Base-by-base conservation (phyloP, 164 flowering plant genomes). In the Magnolia officinalis region DNA sequence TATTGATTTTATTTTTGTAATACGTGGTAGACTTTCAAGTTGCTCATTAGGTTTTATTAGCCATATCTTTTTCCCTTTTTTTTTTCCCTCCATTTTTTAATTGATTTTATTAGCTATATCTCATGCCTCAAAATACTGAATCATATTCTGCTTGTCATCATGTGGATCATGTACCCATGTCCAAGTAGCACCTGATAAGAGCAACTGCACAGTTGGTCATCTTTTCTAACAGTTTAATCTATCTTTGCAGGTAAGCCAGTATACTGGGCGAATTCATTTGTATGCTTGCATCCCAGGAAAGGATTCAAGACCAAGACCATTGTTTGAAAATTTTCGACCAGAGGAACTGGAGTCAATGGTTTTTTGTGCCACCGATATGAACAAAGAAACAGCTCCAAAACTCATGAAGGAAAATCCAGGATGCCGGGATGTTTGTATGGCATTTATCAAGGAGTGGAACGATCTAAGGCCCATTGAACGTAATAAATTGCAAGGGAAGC, bases 231-330 rank as follows among this genome's bases (percentile, higher is more conserved):
- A 3, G 61, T 55, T 72, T 52, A 24, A 23, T 72, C 73, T 71
- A 58, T 58, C 51, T 63, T 76, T 81, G 72, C 84, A 96, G 99
- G 91, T 96, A 77, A 96, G 99, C 82, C 88, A 87, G 70, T 87
- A 89, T 77, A 96, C 97, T 21, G 96, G 92, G 74, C 86, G 99
- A 77, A 80, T 96, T 75, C 99, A 96, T 85, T 78, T 96, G 77
- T 92, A 92, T 80, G 79, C 90, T 71, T 96, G 95, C 83, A 82
- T 79, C 72, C 79, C 83, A 20, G 97, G 90, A 74, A 80, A 72
- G 74, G 94, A 92, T 80, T 78, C 85, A 75, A 85, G 95, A 79
- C 97, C 97, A 78, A 89, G 79, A 72, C 95, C 91, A 73, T 84
- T 94, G 10, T 89, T 84, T 82, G 80, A 84, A 83, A 96, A 82